phyloP scores from a whole-genome alignment of 2,329 filamentous ascomycete species.

The Hypoxylon sp. region DNA sequence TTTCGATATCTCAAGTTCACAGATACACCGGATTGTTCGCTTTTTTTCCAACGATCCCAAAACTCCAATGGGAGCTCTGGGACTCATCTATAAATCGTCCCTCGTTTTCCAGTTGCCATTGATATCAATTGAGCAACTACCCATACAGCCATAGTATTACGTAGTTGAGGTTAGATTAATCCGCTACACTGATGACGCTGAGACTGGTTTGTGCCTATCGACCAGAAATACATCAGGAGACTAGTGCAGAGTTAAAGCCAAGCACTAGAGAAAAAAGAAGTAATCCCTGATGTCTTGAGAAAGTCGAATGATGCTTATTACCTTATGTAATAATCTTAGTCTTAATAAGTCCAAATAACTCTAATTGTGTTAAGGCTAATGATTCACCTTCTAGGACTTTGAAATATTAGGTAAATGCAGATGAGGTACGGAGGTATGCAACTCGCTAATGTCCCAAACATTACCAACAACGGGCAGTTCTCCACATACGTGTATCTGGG shows the following conservation, averaged over 20 bases:
- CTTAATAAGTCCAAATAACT: neutral
- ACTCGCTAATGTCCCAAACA: too few relatives aligned
- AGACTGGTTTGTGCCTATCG: conserved; percentile 35
- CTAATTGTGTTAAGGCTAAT: too few relatives aligned
- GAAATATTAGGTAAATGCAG: too few relatives aligned
- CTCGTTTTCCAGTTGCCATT: conserved; percentile 23
- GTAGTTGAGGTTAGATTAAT: neutral
- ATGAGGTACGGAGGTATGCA: too few relatives aligned
- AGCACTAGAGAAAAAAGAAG: neutral
- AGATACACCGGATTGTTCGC: neutral
- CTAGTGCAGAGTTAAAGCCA: conserved; percentile 10
- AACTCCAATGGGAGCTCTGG: neutral
- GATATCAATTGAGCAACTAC: conserved; percentile 18
- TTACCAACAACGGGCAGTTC: neutral
- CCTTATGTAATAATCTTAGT: neutral
- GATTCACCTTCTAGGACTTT: neutral
- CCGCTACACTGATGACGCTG: conserved; percentile 37
- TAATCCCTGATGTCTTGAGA: neutral
- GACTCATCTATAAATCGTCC: conserved; percentile 2
- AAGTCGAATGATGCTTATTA: neutral
- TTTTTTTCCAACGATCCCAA: neutral
- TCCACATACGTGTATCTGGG: neutral
- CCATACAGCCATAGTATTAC: conserved; percentile 17
- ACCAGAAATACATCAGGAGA: conserved; percentile 21
- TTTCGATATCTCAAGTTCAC: neutral